Evolutionary conservation across 2,329 filamentous ascomycete species (phyloP).

Genomic region (Penicillium psychrosexuale): DNA sequence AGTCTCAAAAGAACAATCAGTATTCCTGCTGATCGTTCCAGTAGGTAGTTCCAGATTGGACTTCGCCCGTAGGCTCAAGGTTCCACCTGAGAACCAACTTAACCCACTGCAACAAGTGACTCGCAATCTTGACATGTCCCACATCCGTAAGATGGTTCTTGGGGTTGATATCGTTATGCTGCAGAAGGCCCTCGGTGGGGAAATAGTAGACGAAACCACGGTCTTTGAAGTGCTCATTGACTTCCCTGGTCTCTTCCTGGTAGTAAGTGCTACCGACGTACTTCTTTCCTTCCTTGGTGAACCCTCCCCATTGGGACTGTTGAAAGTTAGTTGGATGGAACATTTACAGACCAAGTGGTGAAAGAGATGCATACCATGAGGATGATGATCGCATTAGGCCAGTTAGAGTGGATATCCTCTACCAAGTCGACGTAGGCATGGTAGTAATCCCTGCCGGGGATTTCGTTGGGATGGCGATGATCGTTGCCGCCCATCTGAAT

Average conservation of each 20-base stretch:
- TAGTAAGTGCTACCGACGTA: slow-evolving; percentile 51
- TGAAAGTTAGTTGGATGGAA: background rate
- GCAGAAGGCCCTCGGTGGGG: slow-evolving; percentile 59
- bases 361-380: slow-evolving; percentile 30
- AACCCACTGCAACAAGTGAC: slow-evolving; percentile 58
- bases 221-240: slow-evolving; percentile 52
- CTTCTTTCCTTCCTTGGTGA: slow-evolving; percentile 50
- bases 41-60: slow-evolving; percentile 50
- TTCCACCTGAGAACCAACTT: slow-evolving; percentile 57
- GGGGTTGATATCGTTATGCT: slow-evolving; percentile 61
- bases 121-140: slow-evolving; percentile 60
- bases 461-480: slow-evolving; percentile 43
- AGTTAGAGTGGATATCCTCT: slow-evolving; percentile 39
- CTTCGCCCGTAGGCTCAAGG: slow-evolving; percentile 55
- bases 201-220: slow-evolving; percentile 59
- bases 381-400: slow-evolving; percentile 44
- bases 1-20: slow-evolving; percentile 19
- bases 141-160: slow-evolving; percentile 61
- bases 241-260: slow-evolving; percentile 50
- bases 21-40: slow-evolving; percentile 53
- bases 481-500: slow-evolving; percentile 51
- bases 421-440: slow-evolving; percentile 44
- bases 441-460: slow-evolving; percentile 39
- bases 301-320: slow-evolving; percentile 56
- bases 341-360: background rate